Percentiles rank a stretch among this genome's conserved stretches.
phyloP scores from a whole-genome alignment of 441 rosid genomes.

The Cnidoscolus chayamansa region DNA sequence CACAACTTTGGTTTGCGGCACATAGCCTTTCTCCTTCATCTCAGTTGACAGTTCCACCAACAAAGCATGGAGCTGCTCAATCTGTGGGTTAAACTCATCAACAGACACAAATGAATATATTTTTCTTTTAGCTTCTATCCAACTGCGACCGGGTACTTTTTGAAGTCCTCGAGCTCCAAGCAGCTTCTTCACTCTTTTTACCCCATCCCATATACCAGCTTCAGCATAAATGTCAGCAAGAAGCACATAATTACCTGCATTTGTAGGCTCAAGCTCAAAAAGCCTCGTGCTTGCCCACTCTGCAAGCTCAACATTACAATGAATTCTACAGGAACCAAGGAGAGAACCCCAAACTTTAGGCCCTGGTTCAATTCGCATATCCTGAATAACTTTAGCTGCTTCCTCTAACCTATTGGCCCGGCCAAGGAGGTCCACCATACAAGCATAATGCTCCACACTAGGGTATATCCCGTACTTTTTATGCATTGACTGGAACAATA shows the following conservation, averaged over 20 bases:
- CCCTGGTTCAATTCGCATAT: conserved; percentile 51
- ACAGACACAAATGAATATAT: conserved; percentile 56
- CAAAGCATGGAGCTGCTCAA: conserved; percentile 65
- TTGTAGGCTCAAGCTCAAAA: conserved; percentile 41
- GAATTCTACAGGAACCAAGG: conserved; percentile 45
- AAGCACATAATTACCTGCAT: conserved; percentile 54
- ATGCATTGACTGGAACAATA: conserved; percentile 37
- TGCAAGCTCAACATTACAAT: conserved; percentile 38
- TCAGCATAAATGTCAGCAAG: conserved; percentile 46
- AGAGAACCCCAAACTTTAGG: conserved; percentile 53
- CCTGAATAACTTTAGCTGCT: conserved; percentile 39
- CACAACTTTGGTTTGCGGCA: conserved; percentile 73
- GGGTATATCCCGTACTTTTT: conserved; percentile 31
- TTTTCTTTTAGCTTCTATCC: conserved; percentile 52
- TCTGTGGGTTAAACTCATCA: conserved; percentile 64
- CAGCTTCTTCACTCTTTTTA: conserved; percentile 36
- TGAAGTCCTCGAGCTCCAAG: conserved; percentile 38
- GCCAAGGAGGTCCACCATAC: conserved; percentile 51
- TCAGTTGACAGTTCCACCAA: conserved; percentile 54
- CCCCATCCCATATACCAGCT: conserved; percentile 46
- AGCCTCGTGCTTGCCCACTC: conserved; percentile 40
- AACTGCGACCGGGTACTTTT: conserved; percentile 42
- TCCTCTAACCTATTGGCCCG: conserved; percentile 45
- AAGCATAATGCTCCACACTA: conserved; percentile 42
- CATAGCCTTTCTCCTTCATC: conserved; percentile 79